phyloP scores from a whole-genome alignment of 345 rosid genomes.

The Gossypium rotundifolium region DNA sequence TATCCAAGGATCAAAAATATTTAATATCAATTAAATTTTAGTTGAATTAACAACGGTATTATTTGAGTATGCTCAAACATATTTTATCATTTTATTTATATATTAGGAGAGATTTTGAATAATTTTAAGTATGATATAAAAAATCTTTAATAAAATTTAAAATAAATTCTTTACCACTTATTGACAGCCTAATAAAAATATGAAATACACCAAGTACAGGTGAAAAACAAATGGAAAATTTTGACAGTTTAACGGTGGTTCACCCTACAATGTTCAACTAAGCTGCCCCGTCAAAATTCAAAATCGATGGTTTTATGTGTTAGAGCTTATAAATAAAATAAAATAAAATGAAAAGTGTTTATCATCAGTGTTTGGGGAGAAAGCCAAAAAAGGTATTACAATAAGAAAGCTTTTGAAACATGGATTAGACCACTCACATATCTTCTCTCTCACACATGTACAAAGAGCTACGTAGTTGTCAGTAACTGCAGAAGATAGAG shows the following conservation, averaged over 20 bases:
- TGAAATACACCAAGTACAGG: neutral
- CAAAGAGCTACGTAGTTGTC: conserved; percentile 17
- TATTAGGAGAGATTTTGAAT: rapidly evolving
- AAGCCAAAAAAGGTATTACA: neutral
- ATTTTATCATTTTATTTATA: too few relatives aligned
- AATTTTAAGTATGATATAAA: too few relatives aligned
- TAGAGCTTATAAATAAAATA: too few relatives aligned
- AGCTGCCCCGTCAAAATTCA: too few relatives aligned
- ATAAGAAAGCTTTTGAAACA: conserved; percentile 13
- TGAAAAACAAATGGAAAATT: neutral
- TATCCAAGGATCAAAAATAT: too few relatives aligned
- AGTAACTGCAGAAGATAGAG: conserved; percentile 41
- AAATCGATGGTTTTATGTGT: too few relatives aligned
- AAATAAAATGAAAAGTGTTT: too few relatives aligned
- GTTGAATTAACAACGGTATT: rapidly evolving
- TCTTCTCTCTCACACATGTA: conserved; percentile 14
- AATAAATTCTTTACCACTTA: too few relatives aligned
- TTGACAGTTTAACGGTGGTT: neutral
- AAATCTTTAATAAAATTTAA: too few relatives aligned
- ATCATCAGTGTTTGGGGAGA: too few relatives aligned
- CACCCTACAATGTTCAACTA: neutral
- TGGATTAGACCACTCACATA: conserved; percentile 38
- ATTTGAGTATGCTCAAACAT: too few relatives aligned
- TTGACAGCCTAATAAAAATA: neutral
- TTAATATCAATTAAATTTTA: too few relatives aligned